These are phyloP conservation scores for Panaeolus cyanescens DNA, from an alignment of 768 basidiomycete genomes.

Conservation along the genomic window DNA sequence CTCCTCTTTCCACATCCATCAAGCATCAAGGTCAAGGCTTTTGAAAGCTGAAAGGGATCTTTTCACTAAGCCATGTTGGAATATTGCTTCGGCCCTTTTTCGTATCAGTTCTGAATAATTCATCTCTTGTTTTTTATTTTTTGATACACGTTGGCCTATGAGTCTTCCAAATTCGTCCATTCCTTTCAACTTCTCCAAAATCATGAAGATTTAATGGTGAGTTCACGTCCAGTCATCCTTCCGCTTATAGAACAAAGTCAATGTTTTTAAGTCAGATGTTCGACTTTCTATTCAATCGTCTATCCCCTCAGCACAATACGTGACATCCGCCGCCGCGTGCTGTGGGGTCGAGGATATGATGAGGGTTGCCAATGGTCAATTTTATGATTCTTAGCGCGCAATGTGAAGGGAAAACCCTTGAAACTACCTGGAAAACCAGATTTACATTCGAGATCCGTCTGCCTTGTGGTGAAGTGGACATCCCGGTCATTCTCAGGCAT, in stretches of 20 bases:
- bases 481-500: background rate
- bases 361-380: background rate
- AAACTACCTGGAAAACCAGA: background rate
- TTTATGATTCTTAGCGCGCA: constrained; percentile 2
- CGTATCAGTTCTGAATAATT: background rate
- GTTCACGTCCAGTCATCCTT: constrained; percentile 1
- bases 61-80: background rate
- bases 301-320: background rate
- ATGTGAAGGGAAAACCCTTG: background rate
- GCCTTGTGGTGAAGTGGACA: background rate
- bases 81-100: background rate
- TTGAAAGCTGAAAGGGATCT: constrained; percentile 3
- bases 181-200: constrained; percentile 2
- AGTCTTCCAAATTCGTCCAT: constrained; percentile 1
- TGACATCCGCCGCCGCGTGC: background rate
- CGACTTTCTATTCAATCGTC: background rate
- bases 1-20: background rate
- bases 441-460: background rate
- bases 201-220: constrained; percentile 1
- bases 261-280: background rate
- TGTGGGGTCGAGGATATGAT: background rate
- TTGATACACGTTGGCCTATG: background rate
- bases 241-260: background rate
- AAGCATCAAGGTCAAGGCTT: no score
- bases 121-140: background rate